phyloP scores from a whole-genome alignment of 208 protist species.

The Strigomonas culicis region DNA sequence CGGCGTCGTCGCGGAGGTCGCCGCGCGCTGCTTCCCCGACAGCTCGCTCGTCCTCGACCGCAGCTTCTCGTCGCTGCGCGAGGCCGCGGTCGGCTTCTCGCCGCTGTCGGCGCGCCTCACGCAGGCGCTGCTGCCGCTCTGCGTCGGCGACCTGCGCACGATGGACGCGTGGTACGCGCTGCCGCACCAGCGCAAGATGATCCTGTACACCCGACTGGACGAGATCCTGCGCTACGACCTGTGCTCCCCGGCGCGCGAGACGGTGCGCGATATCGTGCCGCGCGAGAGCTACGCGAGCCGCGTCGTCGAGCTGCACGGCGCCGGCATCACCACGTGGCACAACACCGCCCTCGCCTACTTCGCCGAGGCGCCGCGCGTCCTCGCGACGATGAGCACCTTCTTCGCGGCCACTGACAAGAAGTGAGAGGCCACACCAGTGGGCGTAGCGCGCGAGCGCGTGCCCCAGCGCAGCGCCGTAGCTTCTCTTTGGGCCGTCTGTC shows the following conservation, averaged over 20 bases:
- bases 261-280: slow-evolving; percentile 27
- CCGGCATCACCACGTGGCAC: slow-evolving; percentile 15
- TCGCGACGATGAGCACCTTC: too few relatives aligned
- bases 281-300: slow-evolving; percentile 15
- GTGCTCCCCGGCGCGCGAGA: slow-evolving; percentile 42
- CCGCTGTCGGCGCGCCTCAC: slow-evolving; percentile 43
- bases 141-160: slow-evolving; percentile 58
- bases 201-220: slow-evolving; percentile 62
- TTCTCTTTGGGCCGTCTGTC: too few relatives aligned
- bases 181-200: slow-evolving; percentile 43
- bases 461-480: too few relatives aligned
- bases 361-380: too few relatives aligned
- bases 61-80: slow-evolving; percentile 67
- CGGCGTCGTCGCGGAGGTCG: slow-evolving; percentile 52
- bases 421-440: too few relatives aligned
- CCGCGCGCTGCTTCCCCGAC: slow-evolving; percentile 19
- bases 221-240: slow-evolving; percentile 58
- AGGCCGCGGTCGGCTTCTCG: slow-evolving; percentile 64
- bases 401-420: too few relatives aligned
- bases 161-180: slow-evolving; percentile 30
- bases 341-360: slow-evolving; percentile 30
- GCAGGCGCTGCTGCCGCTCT: slow-evolving; percentile 26
- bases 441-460: too few relatives aligned
- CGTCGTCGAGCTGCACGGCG: slow-evolving; percentile 34
- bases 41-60: slow-evolving; percentile 65